Conservation (phyloP, 306 rosid species). For the Vigna trinervia region DNA sequence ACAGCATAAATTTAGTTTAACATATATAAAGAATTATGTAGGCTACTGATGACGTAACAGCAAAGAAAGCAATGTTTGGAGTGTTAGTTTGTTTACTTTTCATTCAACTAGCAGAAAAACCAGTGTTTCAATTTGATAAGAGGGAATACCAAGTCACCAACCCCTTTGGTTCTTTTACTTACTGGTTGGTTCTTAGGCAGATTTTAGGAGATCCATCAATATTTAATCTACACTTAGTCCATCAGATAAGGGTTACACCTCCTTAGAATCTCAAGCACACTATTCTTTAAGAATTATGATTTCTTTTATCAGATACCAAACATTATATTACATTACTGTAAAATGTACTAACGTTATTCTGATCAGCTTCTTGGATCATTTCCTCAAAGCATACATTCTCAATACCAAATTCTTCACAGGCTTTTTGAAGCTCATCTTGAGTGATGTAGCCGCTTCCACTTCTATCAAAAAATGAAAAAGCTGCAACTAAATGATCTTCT, state of each 20-base stretch:
- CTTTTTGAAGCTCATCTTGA: constrained; percentile 77
- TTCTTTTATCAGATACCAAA: neutral
- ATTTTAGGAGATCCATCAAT: no score
- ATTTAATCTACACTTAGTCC: no score
- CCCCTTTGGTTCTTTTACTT: neutral
- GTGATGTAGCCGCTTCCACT: constrained; percentile 85
- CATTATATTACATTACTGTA: neutral
- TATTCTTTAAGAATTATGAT: neutral
- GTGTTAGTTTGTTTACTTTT: neutral
- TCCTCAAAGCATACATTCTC: constrained; percentile 67
- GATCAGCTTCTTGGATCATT: constrained; percentile 73
- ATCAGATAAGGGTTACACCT: no score
- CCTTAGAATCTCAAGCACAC: neutral
- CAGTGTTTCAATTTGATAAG: neutral
- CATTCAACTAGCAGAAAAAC: neutral
- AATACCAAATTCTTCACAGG: constrained; percentile 77
- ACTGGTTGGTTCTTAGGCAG: no score
- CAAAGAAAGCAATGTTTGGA: neutral
- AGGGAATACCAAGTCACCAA: neutral
- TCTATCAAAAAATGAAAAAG: constrained; percentile 84
- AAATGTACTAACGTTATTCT: constrained; percentile 65
- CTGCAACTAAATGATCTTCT: constrained; percentile 72
- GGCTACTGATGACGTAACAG: neutral
- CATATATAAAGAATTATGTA: neutral
- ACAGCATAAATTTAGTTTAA: constrained; percentile 1